These are phyloP conservation scores for Selenicereus undatus DNA, from an alignment of 148 eudicot species.

Conservation along the genomic window DNA sequence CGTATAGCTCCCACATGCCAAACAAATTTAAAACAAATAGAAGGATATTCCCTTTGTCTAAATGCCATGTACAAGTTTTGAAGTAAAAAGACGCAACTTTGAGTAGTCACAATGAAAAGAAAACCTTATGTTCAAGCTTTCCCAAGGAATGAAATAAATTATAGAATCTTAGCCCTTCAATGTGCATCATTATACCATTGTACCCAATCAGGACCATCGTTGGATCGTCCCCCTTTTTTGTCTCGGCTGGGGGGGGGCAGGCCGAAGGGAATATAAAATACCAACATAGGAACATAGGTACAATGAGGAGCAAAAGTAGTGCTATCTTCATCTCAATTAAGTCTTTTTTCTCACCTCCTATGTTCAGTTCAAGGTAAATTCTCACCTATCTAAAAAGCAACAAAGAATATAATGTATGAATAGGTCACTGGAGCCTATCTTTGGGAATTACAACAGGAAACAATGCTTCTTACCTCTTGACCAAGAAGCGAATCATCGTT, in stretches of 20 bases:
- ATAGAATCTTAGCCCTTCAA: not conserved
- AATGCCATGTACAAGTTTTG: not conserved
- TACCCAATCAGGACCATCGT: not conserved
- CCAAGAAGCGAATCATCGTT: slow-evolving; percentile 54
- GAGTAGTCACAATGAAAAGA: not conserved
- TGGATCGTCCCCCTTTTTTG: too few species aligned
- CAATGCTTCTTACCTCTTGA: slow-evolving; percentile 55
- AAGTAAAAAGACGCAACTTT: not conserved
- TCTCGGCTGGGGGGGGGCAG: not conserved
- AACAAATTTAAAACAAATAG: not conserved
- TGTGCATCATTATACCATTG: not conserved
- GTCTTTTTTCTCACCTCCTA: not conserved
- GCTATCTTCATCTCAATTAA: not conserved
- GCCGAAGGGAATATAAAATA: not conserved
- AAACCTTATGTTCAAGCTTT: not conserved
- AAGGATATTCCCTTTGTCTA: not conserved
- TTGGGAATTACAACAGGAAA: not conserved
- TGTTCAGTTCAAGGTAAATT: not conserved
- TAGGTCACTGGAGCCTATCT: not conserved
- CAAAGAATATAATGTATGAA: not conserved
- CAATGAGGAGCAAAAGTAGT: not conserved
- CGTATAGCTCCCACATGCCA: not conserved
- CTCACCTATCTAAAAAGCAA: not conserved
- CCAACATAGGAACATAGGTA: not conserved
- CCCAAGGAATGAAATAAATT: not conserved